A percentile compares a stretch with the other conserved stretches of the same genome.
Evolutionary conservation across 129 eudicot genomes (phyloP).

Genomic region (Kitagawia praeruptora): DNA sequence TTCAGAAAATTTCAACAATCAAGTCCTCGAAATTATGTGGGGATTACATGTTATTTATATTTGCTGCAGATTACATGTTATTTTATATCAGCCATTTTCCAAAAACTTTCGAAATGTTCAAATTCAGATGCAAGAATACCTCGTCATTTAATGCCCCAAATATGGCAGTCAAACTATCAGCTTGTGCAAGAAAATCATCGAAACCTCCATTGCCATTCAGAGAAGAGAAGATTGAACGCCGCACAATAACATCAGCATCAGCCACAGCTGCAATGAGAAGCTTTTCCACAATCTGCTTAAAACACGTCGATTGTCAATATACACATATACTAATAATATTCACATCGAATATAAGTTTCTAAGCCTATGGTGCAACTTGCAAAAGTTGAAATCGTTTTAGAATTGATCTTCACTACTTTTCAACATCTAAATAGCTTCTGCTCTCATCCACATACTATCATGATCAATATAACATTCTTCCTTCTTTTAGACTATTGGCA

Average conservation of each 20-base stretch:
- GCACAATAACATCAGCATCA: slow-evolving; percentile 88
- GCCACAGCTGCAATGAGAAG: slow-evolving; percentile 94
- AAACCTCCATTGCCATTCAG: slow-evolving; percentile 68
- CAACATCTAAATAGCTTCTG: neutral
- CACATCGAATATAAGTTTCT: neutral
- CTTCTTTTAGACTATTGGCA: neutral
- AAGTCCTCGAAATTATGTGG: neutral
- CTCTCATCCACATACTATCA: neutral
- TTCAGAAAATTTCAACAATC: too few relatives aligned
- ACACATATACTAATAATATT: neutral
- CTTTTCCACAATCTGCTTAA: slow-evolving; percentile 77
- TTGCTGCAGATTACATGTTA: too few relatives aligned
- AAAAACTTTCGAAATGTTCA: neutral
- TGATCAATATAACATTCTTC: neutral
- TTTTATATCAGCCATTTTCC: neutral
- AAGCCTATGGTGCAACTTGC: neutral
- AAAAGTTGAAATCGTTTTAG: neutral
- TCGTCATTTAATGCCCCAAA: slow-evolving; percentile 95
- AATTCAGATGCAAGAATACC: slow-evolving; percentile 31
- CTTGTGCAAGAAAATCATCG: slow-evolving; percentile 87
- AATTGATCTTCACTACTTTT: neutral
- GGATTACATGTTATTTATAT: too few relatives aligned
- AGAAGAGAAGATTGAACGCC: slow-evolving; percentile 73
- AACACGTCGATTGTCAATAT: slow-evolving; percentile 2
- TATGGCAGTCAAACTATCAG: slow-evolving; percentile 89